Evolutionary conservation across 1,284 basidiomycete species (phyloP), one percentile per base, ranked within the genome.

Genomic region (Exobasidium cylindrosporum): DNA sequence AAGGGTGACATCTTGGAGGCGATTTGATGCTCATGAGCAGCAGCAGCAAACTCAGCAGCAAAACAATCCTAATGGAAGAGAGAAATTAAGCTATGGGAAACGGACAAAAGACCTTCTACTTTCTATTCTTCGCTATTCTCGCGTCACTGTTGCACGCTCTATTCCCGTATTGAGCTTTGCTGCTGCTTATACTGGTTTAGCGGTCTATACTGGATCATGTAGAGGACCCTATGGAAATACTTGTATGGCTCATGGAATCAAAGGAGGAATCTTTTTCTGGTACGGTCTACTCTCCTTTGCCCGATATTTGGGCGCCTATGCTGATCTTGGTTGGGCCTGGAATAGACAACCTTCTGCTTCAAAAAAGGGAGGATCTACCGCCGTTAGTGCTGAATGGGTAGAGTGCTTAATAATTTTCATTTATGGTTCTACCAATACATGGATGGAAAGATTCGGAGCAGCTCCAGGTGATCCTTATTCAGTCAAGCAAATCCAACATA

Each of bases 321-420:
- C 91, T 11, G 88, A 92, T 62, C 82, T 88, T 44, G 94, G 94
- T 1, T 97, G 94, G 94, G 91, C 95, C 5, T 97, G 95, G 95
- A 97, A 97, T 80, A 69, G 74, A 53, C 73, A 73, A 49, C 74
- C 50, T 57, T 63, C 35, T 26, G 21, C 43, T n/a, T 47, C 43
- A 23, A 54, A 26, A 7, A 28, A 35, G 17, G 55, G n/a, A 45
- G 47, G 52, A 54, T 67, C 58, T 35, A 40, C 60, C 28, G 47
- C 40, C 45, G 64, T 44, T 55, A 58, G 81, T 61, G 93, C 90
- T 4, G 94, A 97, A 81, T 90, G 92, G 69, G 85, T 92, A 68
- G 94, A 97, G 81, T 92, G 88, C 4, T 77, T 85, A 7, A 86
- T 95, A 64, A 93, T 97, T 73, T 95, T 95, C 81, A 47, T 87